A percentile compares a stretch with the other conserved stretches of the same genome.
Evolutionary conservation across 257 asterid genomes (phyloP).

Genomic region (Plectranthus barbatus): DNA sequence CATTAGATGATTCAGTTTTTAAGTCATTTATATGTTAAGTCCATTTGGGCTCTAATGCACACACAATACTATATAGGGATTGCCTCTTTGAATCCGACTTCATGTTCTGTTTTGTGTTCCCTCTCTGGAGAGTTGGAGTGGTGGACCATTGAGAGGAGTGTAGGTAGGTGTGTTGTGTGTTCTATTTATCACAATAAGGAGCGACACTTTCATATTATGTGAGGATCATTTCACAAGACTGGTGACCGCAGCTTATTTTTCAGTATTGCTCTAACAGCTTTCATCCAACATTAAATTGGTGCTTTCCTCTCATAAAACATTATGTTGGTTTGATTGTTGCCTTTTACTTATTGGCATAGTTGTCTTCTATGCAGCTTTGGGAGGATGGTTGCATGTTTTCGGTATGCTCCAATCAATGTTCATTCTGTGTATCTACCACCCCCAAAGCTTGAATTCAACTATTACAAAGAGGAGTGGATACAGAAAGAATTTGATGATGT

Average conservation of each 20-base stretch:
- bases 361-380: constrained; percentile 55
- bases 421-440: constrained; percentile 81
- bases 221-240: background rate
- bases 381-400: constrained; percentile 76
- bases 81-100: background rate
- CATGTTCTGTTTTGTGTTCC: background rate
- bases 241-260: background rate
- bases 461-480: constrained; percentile 62
- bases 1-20: background rate
- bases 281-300: constrained; percentile 5
- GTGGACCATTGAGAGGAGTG: background rate
- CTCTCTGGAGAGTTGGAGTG: background rate
- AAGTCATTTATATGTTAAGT: background rate
- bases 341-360: constrained; percentile 10
- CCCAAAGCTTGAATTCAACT: constrained; percentile 55
- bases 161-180: background rate
- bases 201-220: background rate
- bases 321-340: background rate
- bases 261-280: constrained; percentile 9
- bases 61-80: background rate
- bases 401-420: constrained; percentile 67
- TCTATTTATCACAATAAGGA: background rate
- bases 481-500: constrained; percentile 63
- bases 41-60: constrained; percentile 6
- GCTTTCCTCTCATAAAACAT: constrained; percentile 6